Evolutionary conservation across 2,329 filamentous ascomycete species (phyloP).

Genomic region (Ceratocystis destructans): DNA sequence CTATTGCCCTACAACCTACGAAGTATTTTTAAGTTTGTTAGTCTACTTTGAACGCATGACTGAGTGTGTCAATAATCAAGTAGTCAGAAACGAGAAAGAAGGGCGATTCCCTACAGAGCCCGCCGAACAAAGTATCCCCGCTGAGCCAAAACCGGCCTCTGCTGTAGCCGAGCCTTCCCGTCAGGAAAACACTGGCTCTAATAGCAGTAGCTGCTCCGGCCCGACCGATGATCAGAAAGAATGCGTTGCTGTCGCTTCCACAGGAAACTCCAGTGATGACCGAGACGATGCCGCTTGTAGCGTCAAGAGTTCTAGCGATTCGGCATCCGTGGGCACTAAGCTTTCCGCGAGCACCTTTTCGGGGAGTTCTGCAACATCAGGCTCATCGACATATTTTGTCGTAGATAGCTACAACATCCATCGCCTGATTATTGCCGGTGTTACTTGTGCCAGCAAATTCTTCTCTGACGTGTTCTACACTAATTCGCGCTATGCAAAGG

Average conservation of each 20-base stretch:
- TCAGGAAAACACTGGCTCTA: background rate
- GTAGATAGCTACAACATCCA: conserved; percentile 99
- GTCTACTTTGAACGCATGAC: conserved; percentile 99
- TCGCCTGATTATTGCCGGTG: conserved; percentile 85
- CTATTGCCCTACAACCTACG: conserved; percentile 96
- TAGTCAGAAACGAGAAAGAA: conserved; percentile 49
- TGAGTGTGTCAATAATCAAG: conserved; percentile 75
- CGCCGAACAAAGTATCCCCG: background rate
- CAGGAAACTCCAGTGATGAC: background rate
- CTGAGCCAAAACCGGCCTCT: background rate
- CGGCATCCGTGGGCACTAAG: conserved; percentile 25
- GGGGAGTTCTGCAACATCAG: background rate
- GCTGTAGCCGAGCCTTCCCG: background rate
- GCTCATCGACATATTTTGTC: conserved; percentile 53
- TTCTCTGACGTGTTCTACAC: conserved; percentile 99
- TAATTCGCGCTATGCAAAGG: conserved; percentile 98
- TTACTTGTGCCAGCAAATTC: conserved; percentile 98
- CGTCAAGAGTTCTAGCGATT: conserved; percentile 27
- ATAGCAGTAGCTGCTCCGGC: background rate
- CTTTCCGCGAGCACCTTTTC: background rate
- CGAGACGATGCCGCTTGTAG: conserved; percentile 12
- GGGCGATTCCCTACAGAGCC: conserved; percentile 11
- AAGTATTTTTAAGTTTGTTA: conserved; percentile 86
- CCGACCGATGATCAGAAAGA: background rate
- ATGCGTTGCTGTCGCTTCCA: background rate